Evolutionary conservation across 176 grass and related monocot genomes (phyloP).

Genomic region (Carex cristatella): DNA sequence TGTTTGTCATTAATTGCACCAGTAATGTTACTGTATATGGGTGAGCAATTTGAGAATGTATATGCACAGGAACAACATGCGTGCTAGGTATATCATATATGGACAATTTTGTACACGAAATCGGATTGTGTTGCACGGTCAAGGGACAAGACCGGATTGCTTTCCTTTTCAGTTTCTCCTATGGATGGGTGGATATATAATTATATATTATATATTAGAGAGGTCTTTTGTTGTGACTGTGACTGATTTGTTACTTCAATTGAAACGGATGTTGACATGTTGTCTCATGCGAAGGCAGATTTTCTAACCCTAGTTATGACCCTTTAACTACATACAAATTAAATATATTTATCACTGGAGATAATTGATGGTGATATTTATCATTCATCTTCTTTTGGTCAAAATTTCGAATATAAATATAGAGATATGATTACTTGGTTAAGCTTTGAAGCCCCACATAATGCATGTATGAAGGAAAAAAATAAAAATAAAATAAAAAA

Average conservation of each 20-base stretch:
- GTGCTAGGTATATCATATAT: neutral
- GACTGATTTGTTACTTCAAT: conserved; percentile 14
- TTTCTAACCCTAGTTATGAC: conserved; percentile 32
- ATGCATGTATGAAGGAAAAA: neutral
- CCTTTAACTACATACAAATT: neutral
- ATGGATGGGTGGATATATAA: neutral
- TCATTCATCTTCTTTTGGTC: neutral
- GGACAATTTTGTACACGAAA: conserved; percentile 7
- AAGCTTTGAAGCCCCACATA: conserved; percentile 6
- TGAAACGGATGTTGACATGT: conserved; percentile 23
- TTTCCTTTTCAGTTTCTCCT: conserved; percentile 12
- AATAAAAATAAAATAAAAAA: neutral
- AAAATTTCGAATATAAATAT: conserved; percentile 7
- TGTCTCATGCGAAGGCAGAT: conserved; percentile 30
- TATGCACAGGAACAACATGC: neutral
- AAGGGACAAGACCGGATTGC: conserved; percentile 21
- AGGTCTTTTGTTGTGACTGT: conserved; percentile 6
- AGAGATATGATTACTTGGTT: neutral
- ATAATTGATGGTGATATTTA: conserved; percentile 11
- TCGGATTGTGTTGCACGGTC: conserved; percentile 17
- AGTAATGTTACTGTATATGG: too few species aligned
- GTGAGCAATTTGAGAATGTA: neutral
- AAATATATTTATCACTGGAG: neutral
- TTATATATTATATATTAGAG: neutral
- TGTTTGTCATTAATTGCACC: too few species aligned